Evolutionary conservation across 306 rosid genomes (phyloP).

Genomic region (Argentina anserina): DNA sequence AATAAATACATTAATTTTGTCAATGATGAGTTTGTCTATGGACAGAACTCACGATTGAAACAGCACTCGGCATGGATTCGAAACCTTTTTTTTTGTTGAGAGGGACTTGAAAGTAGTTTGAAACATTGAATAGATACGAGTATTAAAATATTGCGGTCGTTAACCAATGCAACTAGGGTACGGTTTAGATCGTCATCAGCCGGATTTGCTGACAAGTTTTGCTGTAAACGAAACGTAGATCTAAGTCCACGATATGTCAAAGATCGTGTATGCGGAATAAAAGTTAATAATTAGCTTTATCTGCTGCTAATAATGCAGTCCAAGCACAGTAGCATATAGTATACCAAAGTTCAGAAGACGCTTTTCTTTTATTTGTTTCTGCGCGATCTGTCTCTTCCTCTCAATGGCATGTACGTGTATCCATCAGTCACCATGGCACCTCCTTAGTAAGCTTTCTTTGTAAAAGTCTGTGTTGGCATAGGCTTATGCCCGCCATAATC

Average conservation of each 20-base stretch:
- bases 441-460: conserved; percentile 7
- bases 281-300: conserved; percentile 10
- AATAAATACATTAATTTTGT: too few relatives aligned
- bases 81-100: too few relatives aligned
- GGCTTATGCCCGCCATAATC: too few relatives aligned
- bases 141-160: not conserved
- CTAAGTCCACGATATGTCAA: not conserved
- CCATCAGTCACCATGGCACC: conserved; percentile 12
- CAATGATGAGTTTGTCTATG: too few relatives aligned
- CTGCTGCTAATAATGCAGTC: conserved; percentile 5
- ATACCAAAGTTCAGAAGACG: conserved; percentile 14
- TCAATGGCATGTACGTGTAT: conserved; percentile 17
- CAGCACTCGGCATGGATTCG: too few relatives aligned
- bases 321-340: not conserved
- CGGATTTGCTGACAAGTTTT: not conserved
- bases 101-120: too few relatives aligned
- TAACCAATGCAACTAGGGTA: not conserved
- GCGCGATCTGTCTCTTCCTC: conserved; percentile 19
- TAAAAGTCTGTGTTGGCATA: conserved; percentile 2
- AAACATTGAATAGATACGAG: too few relatives aligned
- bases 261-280: not conserved
- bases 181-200: not conserved
- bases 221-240: not conserved
- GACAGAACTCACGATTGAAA: too few relatives aligned
- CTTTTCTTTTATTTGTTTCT: conserved; percentile 4